These are phyloP conservation scores for Globisporangium cystogenes DNA, from an alignment of 352 stramenopile species.

Conservation along the genomic window DNA sequence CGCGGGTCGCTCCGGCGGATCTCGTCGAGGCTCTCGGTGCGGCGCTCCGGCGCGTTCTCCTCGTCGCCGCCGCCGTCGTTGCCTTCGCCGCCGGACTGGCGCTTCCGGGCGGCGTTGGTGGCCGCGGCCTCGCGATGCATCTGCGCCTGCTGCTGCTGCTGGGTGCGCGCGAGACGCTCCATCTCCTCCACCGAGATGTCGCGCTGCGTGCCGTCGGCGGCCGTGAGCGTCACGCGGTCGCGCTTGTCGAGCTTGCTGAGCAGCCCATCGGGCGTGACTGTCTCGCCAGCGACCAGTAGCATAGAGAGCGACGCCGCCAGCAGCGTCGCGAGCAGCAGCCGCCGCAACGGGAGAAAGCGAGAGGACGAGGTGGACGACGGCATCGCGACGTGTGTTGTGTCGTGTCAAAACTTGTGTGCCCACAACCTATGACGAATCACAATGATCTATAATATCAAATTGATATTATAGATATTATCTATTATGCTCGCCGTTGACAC, in stretches of 20 bases:
- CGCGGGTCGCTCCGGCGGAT: constrained; percentile 33
- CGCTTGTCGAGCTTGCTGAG: constrained; percentile 13
- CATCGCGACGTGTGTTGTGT: too few relatives aligned
- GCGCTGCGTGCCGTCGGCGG: constrained; percentile 31
- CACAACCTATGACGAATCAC: too few relatives aligned
- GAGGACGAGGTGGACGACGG: too few relatives aligned
- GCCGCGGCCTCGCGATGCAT: constrained; percentile 18
- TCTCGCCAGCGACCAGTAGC: not conserved
- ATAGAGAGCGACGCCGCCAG: not conserved
- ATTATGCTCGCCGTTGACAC: too few relatives aligned
- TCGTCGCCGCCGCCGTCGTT: constrained; percentile 1
- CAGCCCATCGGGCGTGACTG: constrained; percentile 7
- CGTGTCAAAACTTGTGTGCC: too few relatives aligned
- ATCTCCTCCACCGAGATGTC: constrained; percentile 47
- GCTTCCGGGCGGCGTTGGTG: not conserved
- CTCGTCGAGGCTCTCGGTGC: constrained; percentile 27
- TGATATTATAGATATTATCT: too few relatives aligned
- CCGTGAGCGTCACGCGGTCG: constrained; percentile 26
- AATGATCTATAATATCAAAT: too few relatives aligned
- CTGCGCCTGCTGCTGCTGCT: constrained; percentile 24
- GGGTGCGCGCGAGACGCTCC: constrained; percentile 23
- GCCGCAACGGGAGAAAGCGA: not conserved
- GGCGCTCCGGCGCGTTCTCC: constrained; percentile 16
- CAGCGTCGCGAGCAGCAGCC: not conserved
- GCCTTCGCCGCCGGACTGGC: not conserved